phyloP scores from a whole-genome alignment of 2,329 filamentous ascomycete genomes.

The Verruconis gallopava region DNA sequence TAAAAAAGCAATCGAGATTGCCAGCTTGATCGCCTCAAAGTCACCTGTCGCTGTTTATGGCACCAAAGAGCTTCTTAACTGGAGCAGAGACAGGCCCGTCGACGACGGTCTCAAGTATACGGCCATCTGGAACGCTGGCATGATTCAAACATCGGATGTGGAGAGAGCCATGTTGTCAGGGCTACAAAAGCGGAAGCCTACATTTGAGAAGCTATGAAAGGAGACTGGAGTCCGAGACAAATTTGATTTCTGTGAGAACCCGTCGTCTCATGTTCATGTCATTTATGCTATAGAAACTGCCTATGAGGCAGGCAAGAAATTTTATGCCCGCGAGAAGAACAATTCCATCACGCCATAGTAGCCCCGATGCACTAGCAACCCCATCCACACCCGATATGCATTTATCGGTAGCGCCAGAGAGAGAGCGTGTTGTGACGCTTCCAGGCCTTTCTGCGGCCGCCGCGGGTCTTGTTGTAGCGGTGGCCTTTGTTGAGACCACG shows the following conservation, averaged over 20 bases:
- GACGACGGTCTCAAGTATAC: slow-evolving; percentile 78
- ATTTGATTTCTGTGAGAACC: too few relatives aligned
- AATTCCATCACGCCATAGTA: neutral
- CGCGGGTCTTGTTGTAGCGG: slow-evolving; percentile 95
- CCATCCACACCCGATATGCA: neutral
- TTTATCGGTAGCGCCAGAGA: slow-evolving; percentile 93
- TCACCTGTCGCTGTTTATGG: slow-evolving; percentile 79
- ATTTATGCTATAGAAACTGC: neutral
- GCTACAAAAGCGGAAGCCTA: slow-evolving; percentile 64
- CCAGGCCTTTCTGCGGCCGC: slow-evolving; percentile 99
- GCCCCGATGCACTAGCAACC: neutral
- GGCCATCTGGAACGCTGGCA: slow-evolving; percentile 72
- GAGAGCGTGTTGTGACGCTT: slow-evolving; percentile 99
- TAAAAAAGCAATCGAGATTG: slow-evolving; percentile 49
- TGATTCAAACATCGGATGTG: slow-evolving; percentile 71
- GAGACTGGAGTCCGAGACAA: too few relatives aligned
- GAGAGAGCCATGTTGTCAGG: slow-evolving; percentile 60
- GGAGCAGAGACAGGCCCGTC: slow-evolving; percentile 63
- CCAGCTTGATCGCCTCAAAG: slow-evolving; percentile 57
- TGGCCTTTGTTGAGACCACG: slow-evolving; percentile 99
- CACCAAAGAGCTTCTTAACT: slow-evolving; percentile 79
- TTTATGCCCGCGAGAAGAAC: neutral
- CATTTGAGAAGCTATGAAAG: slow-evolving; percentile 53
- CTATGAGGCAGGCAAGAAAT: neutral
- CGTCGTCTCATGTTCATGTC: neutral